Conservation (phyloP, 2,329 filamentous ascomycete genomes). For the Ceratocystis colombiana region DNA sequence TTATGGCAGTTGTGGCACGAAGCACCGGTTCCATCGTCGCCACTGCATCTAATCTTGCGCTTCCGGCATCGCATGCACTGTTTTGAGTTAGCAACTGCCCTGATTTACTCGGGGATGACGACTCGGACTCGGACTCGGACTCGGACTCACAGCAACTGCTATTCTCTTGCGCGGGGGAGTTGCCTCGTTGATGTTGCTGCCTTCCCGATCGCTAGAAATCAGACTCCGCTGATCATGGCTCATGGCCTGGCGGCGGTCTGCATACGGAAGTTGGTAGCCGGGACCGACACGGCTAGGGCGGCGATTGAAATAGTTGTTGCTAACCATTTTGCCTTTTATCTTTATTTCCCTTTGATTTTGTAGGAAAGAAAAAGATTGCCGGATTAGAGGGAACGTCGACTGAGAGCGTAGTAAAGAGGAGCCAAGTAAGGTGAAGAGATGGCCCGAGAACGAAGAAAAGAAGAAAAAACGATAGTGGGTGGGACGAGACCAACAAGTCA, state of each 20-base stretch:
- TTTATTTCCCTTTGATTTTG: too few species aligned
- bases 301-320: not conserved
- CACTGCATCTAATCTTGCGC: constrained; percentile 90
- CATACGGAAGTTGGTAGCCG: constrained; percentile 32
- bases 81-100: constrained; percentile 9
- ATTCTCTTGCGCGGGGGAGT: constrained; percentile 47
- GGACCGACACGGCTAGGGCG: constrained; percentile 33
- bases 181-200: constrained; percentile 31
- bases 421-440: not conserved
- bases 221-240: constrained; percentile 30
- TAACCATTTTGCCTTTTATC: constrained; percentile 25
- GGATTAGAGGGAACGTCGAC: too few species aligned
- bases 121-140: not conserved
- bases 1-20: constrained; percentile 76
- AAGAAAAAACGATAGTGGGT: not conserved
- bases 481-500: not conserved
- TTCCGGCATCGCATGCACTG: constrained; percentile 85
- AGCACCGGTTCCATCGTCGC: constrained; percentile 63
- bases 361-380: too few species aligned
- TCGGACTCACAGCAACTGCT: constrained; percentile 45
- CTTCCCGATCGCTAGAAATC: not conserved
- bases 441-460: not conserved
- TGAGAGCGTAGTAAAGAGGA: not conserved
- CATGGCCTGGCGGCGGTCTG: constrained; percentile 35
- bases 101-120: not conserved